Base-by-base conservation (phyloP, 306 rosid genomes). In the Citrullus mucosospermus region DNA sequence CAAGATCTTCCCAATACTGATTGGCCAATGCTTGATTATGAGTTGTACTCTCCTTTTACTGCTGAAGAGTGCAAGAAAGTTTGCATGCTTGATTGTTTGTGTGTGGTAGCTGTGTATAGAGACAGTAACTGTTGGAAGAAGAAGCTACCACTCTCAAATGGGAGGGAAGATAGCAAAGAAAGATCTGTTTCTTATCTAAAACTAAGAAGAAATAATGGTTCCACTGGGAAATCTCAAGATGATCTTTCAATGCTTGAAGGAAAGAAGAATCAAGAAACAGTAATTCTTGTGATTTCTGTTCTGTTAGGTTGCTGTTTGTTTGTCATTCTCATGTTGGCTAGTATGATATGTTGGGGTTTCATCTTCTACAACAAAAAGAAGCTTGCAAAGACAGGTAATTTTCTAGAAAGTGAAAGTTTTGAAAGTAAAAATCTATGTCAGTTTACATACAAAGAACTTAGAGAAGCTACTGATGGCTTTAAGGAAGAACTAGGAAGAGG, bases 81-180 rank as follows among this genome's bases (percentile, higher is more conserved):
- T 58, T 84, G 87, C 75, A 39, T 78, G 51, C 62, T 25, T 39
- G 88, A 86, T 56, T 88, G 86, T 62, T 6, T 79, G 44, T 87
- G 86, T 62, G 78, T 86, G 43, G 89, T 84, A 14, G 75, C 79
- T 3, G 65, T 76, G 34, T 86, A 56, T 68, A 34, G 72, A 11
- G 51, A 3, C 0, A 77, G 22, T 6, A 58, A 38, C 2, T 84
- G 91, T 41, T 80, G 83, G 86, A 88, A 85, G 84, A 88, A 85
- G 85, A 88, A 65, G 80, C 28, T 84, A 10, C 86, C 89, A 13
- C 85, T 88, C 50, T 84, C 84, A 0, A 85, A 84, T 59, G 89
- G 91, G 67, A 84, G 86, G 50, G 71, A 36, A 25, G 78, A 76
- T 38, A 3, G 7, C 0, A n/a, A 4, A 22, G 75, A 68, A 38